Conservation (phyloP, 768 basidiomycete species). For the Fomitopsis serialis region DNA sequence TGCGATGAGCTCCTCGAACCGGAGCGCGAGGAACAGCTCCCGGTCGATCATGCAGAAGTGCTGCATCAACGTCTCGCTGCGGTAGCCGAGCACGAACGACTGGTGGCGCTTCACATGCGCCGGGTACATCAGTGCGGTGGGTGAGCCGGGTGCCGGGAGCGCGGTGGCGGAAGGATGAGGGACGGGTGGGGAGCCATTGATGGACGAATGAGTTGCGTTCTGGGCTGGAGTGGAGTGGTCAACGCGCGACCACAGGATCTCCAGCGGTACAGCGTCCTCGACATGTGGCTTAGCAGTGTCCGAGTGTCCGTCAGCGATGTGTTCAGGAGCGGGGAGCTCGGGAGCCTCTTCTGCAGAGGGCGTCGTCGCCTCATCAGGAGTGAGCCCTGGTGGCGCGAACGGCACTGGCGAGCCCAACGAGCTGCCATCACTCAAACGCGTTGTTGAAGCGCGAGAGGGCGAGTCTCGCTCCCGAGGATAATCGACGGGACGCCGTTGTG, state of each 20-base stretch:
- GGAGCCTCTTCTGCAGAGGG: neutral
- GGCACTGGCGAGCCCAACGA: constrained; percentile 5
- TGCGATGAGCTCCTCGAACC: constrained; percentile 83
- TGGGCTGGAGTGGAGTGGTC: constrained; percentile 9
- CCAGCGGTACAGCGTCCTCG: constrained; percentile 62
- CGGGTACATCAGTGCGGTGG: constrained; percentile 2
- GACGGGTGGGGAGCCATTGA: neutral
- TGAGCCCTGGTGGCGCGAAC: neutral
- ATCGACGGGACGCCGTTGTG: neutral
- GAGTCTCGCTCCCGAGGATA: neutral
- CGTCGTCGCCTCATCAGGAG: neutral
- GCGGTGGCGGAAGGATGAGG: neutral
- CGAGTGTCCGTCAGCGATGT: neutral
- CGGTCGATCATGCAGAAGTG: constrained; percentile 88
- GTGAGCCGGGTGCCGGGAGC: constrained; percentile 3
- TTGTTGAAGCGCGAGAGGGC: neutral
- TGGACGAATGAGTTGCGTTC: neutral
- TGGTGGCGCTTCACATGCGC: constrained; percentile 39
- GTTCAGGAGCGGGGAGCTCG: neutral
- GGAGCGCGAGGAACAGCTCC: constrained; percentile 78
- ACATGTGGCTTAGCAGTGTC: constrained; percentile 42
- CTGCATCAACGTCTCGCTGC: constrained; percentile 59
- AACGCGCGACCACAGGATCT: constrained; percentile 60
- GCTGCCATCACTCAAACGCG: constrained; percentile 5
- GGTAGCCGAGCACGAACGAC: constrained; percentile 65